Base-by-base conservation (phyloP, 75 land plant species). In the Sequoia sempervirens region DNA sequence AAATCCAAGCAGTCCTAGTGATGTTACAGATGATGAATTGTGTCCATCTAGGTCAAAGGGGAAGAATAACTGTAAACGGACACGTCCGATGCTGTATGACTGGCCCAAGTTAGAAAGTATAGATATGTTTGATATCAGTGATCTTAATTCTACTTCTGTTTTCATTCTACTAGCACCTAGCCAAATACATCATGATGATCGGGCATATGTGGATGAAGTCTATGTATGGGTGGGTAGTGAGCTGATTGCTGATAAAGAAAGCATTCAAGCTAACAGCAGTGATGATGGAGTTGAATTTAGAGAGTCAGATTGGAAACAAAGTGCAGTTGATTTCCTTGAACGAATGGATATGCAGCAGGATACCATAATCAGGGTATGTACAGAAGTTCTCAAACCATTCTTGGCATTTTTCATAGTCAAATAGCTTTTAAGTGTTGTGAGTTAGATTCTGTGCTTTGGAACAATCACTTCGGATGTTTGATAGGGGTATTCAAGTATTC, bases 161-260 rank as follows among this genome's bases (percentile, higher is more conserved):
- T 93, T 89, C 69, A 47, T 93, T 54, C 82, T 90, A 75, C 41
- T 85, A 11, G 80, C 79, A 40, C 83, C 87, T 23, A 84, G 66
- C 47, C 18, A 73, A 45, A n/a, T 26, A 15, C n/a, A 36, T 6
- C 15, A 36, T 23, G 69, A 82, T 8, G 36, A 61, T 66, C 17
- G 66, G 8, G 52, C 75, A 58, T 78, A 66, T 26, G 47, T 11
- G 58, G 54, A 40, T 17, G 66, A 83, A 52, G 47, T 92, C 50
- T 90, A 85, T 86, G 47, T 91, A 38, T 94, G 94, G 96, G 84
- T 94, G 23, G 96, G 94, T n/a, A 80, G 82, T 53, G 50, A 83
- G 17, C 78, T 74, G 52, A 28, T 50, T 72, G 20, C 36, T 87
- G 82, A 84, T 15, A 30, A 83, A 37, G 54, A 41, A 26, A 80